These are phyloP conservation scores for Flaveria bidentis DNA, from an alignment of 129 eudicot genomes.

Conservation along the genomic window DNA sequence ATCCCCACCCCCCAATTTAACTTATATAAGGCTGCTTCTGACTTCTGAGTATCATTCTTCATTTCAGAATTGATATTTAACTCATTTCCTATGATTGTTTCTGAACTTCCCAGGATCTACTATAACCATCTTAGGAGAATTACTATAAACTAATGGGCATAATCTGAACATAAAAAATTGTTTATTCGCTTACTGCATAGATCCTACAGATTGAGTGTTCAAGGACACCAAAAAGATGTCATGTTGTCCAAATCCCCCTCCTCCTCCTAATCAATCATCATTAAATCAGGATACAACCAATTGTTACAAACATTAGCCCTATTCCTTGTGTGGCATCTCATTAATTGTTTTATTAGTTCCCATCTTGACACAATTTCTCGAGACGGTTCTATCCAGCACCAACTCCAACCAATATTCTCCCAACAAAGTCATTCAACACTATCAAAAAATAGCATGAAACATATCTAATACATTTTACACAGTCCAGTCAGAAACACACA, in stretches of 20 bases:
- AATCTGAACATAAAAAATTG: slow-evolving; percentile 2
- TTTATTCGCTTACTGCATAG: background rate
- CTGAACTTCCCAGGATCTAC: background rate
- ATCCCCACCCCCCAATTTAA: background rate
- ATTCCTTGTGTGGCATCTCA: background rate
- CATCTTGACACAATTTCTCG: too few relatives aligned
- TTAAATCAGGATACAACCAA: background rate
- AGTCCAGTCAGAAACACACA: background rate
- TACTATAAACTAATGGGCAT: slow-evolving; percentile 2
- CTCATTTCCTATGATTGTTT: background rate
- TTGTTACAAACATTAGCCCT: background rate
- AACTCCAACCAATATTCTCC: too few relatives aligned
- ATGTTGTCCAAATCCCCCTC: background rate
- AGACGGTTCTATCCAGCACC: too few relatives aligned
- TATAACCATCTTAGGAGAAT: background rate
- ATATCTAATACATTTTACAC: background rate
- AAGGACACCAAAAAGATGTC: background rate
- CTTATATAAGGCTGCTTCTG: background rate
- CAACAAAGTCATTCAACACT: background rate
- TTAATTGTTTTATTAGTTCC: background rate
- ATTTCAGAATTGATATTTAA: slow-evolving; percentile 11
- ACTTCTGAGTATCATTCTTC: slow-evolving; percentile 1
- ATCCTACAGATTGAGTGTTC: background rate
- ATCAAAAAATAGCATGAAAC: background rate
- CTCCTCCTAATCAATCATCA: background rate